Base-by-base conservation (phyloP, 2,329 filamentous ascomycete genomes). In the Sporothrix globosa region DNA sequence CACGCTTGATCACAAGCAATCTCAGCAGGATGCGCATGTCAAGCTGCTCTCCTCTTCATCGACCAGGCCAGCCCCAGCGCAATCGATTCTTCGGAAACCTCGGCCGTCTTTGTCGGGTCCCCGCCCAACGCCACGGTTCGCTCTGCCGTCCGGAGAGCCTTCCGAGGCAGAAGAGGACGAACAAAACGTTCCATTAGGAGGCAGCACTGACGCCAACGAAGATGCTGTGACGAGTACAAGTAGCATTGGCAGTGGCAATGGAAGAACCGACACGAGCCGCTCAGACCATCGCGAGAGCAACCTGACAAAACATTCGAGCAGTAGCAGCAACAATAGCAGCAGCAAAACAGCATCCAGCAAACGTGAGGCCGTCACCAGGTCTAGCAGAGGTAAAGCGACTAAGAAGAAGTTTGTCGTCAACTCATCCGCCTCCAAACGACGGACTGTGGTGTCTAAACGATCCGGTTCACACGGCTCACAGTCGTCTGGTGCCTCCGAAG, bases 61-160 rank as follows among this genome's bases (percentile, higher is more conserved):
- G 11, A 80, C 82, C 17, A 82, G 82, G 70, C 81, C 83, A 9
- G 82, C 83, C 4, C 84, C 83, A 48, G 76, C 82, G 3, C 86
- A 87, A 74, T 86, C 87, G 0, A 90, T 89, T 68, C 76, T 89
- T 71, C 89, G 88, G 76, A 89, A 89, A 77, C 79, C 83, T 58
- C 82, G 85, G 74, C 67, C 70, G 13, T 73, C 69, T 2, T 34
- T 70, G 24, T 83, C 82, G 19, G 85, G 85, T 5, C 83, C 85
- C 14, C 82, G 85, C 24, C 86, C 86, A n/a, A 88, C 86, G 10
- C 86, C 87, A 69, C 84, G 86, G n/a, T 89, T 89, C 74, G 83
- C 84, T 9, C 86, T 85, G 19, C 86, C 87, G 1, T 82, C 83
- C 44, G 61, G 53, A 4, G 19, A 63, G 30, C 82, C 81, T 41